These are phyloP conservation scores for Aegilops speltoides DNA, from an alignment of 176 grass and related monocot genomes.

Conservation along the genomic window DNA sequence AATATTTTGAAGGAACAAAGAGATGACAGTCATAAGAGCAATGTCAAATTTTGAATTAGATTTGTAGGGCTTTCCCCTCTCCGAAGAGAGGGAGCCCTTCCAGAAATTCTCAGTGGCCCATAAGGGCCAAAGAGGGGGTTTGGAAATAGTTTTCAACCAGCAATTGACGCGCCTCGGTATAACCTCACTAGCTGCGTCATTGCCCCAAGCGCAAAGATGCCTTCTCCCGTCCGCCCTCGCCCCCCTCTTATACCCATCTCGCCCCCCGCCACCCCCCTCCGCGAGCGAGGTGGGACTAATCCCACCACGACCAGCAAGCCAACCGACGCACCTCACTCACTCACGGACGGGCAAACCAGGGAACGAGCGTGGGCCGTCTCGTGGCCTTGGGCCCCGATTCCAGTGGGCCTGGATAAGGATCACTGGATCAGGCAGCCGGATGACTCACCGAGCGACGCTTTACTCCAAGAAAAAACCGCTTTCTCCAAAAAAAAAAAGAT, in stretches of 20 bases:
- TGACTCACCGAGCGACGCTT: no score
- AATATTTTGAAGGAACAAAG: no score
- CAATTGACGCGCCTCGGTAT: conserved; percentile 90
- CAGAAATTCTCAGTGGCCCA: conserved; percentile 56
- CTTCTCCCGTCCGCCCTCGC: accelerated
- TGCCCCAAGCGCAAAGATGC: conserved; percentile 97
- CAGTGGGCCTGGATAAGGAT: not conserved
- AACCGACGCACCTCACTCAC: not conserved
- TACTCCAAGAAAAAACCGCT: no score
- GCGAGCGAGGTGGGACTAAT: conserved; percentile 31
- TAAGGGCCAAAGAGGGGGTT: conserved; percentile 58
- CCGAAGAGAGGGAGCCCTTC: conserved; percentile 29
- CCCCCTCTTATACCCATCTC: not conserved
- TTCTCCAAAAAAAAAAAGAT: no score
- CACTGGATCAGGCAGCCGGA: not conserved
- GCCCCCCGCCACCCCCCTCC: accelerated
- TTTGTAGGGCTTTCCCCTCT: not conserved
- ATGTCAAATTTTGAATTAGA: not conserved
- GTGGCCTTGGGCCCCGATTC: no score
- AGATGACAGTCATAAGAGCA: no score
- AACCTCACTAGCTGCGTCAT: conserved; percentile 86
- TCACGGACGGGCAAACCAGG: not conserved
- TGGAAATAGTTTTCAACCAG: conserved; percentile 99
- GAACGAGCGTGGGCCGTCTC: not conserved
- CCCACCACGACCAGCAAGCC: not conserved